phyloP scores from a whole-genome alignment of 441 rosid species.

The Pelargonium myrrhifolium region DNA sequence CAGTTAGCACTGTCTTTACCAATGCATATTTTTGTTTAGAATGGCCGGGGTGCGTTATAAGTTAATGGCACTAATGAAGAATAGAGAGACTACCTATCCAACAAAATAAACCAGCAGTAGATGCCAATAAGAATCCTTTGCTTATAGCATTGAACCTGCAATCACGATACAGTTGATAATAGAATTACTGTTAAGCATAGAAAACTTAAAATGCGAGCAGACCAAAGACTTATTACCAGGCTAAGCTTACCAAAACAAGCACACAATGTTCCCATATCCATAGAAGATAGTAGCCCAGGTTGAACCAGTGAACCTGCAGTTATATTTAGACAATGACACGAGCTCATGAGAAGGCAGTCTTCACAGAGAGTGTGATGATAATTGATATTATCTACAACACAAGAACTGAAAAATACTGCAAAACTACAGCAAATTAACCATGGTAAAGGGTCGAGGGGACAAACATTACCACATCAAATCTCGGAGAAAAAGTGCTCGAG shows the following conservation, averaged over 20 bases:
- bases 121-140: not conserved
- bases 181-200: not conserved
- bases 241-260: slow-evolving; percentile 61
- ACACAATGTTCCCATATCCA: slow-evolving; percentile 76
- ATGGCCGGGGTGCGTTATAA: no score
- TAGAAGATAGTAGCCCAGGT: slow-evolving; percentile 76
- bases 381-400: not conserved
- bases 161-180: not conserved
- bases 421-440: not conserved
- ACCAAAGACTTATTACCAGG: not conserved
- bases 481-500: slow-evolving; percentile 84
- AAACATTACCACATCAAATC: slow-evolving; percentile 84
- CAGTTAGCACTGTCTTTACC: no score
- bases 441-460: not conserved
- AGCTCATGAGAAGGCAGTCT: not conserved
- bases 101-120: not conserved
- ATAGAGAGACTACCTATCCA: slow-evolving; percentile 4
- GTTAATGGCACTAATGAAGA: slow-evolving; percentile 10
- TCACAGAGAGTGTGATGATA: not conserved
- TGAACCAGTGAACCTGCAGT: slow-evolving; percentile 76
- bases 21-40: no score
- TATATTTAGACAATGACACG: not conserved
- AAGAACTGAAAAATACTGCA: not conserved
- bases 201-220: not conserved
- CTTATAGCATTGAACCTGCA: slow-evolving; percentile 47